These are phyloP conservation scores for Xylaria polymorpha DNA, from an alignment of 2,329 filamentous ascomycete genomes.

Conservation along the genomic window DNA sequence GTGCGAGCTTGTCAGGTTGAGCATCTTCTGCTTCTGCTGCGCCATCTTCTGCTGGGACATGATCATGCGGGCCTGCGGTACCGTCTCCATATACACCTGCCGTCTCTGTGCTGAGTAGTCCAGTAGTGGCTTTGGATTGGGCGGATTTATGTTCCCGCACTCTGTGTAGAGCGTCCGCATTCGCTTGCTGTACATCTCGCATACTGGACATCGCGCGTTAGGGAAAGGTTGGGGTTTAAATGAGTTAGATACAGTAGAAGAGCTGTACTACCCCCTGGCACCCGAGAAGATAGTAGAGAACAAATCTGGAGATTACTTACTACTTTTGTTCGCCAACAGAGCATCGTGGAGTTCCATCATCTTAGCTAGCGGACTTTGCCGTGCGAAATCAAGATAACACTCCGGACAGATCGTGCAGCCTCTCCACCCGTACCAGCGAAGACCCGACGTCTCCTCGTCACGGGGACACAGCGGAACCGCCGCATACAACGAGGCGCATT, in stretches of 20 bases:
- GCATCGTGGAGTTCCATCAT: constrained; percentile 48
- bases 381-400: constrained; percentile 52
- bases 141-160: not conserved
- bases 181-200: constrained; percentile 48
- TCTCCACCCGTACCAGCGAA: constrained; percentile 54
- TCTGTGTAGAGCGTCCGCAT: constrained; percentile 41
- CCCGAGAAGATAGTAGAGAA: not conserved
- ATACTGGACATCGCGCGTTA: constrained; percentile 3
- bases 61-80: constrained; percentile 47
- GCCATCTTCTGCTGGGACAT: constrained; percentile 44
- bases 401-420: constrained; percentile 53
- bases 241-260: not conserved
- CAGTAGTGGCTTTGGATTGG: not conserved
- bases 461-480: constrained; percentile 47
- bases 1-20: constrained; percentile 45
- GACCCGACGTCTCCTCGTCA: constrained; percentile 41
- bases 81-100: constrained; percentile 7
- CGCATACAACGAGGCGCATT: constrained; percentile 49
- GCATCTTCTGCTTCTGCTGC: constrained; percentile 43
- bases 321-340: constrained; percentile 31
- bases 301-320: constrained; percentile 4
- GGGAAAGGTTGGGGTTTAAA: not conserved
- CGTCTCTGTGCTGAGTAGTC: not conserved
- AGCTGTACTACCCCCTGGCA: not conserved
- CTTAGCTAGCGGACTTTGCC: constrained; percentile 46